Conservation (phyloP, 345 rosid genomes). For the Linum trigynum region DNA sequence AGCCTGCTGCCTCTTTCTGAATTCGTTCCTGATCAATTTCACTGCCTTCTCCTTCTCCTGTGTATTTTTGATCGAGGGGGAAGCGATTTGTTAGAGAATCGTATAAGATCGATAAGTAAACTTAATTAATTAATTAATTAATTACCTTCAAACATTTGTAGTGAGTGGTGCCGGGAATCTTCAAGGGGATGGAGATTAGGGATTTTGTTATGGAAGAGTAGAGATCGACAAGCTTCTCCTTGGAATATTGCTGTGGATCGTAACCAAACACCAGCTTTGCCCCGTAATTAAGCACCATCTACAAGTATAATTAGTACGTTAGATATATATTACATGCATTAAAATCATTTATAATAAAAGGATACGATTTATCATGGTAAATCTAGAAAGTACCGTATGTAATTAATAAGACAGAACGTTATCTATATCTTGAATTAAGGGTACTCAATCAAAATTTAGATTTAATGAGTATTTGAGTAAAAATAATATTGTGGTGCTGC, state of each 20-base stretch:
- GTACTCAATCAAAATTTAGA: no score
- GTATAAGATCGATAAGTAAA: background rate
- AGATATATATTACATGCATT: no score
- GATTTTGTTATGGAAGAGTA: conserved; percentile 4
- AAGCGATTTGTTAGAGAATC: background rate
- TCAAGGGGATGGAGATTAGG: conserved; percentile 27
- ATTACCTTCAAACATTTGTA: conserved; percentile 33
- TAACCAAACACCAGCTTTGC: conserved; percentile 18
- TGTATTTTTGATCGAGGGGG: background rate
- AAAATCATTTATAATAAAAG: no score
- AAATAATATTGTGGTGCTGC: no score
- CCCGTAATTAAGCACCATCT: conserved; percentile 22
- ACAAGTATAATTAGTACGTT: no score
- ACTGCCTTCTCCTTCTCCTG: conserved; percentile 12
- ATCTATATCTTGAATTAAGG: no score
- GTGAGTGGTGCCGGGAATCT: conserved; percentile 29
- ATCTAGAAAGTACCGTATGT: no score
- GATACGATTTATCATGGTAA: no score
- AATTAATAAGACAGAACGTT: no score
- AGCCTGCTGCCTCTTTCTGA: conserved; percentile 11
- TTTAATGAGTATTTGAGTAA: no score
- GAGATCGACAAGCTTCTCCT: conserved; percentile 9
- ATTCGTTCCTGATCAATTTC: background rate
- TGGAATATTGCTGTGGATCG: conserved; percentile 9
- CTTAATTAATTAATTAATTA: background rate